These are phyloP conservation scores for Candolleomyces eurysporus DNA, from an alignment of 768 basidiomycete species.

Conservation along the genomic window DNA sequence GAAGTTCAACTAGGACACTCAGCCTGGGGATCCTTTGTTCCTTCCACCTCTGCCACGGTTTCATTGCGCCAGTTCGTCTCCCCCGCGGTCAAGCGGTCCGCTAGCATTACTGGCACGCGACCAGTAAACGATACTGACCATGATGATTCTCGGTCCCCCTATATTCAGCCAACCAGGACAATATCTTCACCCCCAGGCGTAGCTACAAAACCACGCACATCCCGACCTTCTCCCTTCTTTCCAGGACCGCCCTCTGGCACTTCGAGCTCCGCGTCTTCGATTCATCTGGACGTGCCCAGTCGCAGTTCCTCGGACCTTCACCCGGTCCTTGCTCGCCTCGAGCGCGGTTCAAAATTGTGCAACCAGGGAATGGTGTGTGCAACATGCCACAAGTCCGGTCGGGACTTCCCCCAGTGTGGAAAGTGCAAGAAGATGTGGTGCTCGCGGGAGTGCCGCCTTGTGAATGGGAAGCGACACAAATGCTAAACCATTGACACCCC, in stretches of 20 bases:
- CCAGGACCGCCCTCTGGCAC: background rate
- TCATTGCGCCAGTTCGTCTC: background rate
- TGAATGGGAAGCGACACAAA: constrained; percentile 49
- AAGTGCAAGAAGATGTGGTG: constrained; percentile 64
- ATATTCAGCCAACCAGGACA: no score
- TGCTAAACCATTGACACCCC: constrained; percentile 24
- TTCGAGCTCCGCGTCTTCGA: constrained; percentile 9
- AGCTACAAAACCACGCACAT: no score
- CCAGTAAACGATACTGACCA: no score
- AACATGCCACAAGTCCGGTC: constrained; percentile 51
- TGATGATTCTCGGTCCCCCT: no score
- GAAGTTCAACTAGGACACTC: background rate
- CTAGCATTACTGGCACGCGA: no score
- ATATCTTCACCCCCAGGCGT: no score
- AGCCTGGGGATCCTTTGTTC: constrained; percentile 9
- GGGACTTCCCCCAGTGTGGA: constrained; percentile 60
- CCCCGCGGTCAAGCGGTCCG: no score
- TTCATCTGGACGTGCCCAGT: constrained; percentile 13
- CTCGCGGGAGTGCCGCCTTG: constrained; percentile 57
- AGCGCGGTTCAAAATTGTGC: constrained; percentile 52
- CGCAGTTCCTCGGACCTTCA: constrained; percentile 25
- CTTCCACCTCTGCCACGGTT: background rate
- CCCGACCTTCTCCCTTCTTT: background rate
- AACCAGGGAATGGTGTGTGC: constrained; percentile 39
- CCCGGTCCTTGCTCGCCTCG: constrained; percentile 50